Conservation (phyloP, 371 early-diverging fungal genomes). For the Rhizopus stolonifer region DNA sequence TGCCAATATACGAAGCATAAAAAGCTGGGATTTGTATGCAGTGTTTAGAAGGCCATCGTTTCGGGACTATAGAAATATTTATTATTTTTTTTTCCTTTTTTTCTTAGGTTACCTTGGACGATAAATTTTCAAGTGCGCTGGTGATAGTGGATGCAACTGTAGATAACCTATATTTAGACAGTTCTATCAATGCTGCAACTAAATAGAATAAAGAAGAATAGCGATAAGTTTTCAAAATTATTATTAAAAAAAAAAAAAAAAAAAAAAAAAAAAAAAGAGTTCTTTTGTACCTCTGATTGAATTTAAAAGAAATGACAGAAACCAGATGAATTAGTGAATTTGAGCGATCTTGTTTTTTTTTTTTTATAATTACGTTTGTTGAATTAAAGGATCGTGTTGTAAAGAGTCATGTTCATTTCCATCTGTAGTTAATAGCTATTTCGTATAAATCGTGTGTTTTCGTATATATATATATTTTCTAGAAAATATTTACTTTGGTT, state of each 20-base stretch:
- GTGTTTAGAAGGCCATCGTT: slow-evolving; percentile 49
- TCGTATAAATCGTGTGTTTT: background rate
- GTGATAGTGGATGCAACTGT: slow-evolving; percentile 47
- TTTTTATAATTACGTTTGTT: slow-evolving; percentile 40
- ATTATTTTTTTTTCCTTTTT: background rate
- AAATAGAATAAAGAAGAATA: background rate
- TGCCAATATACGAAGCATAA: slow-evolving; percentile 62
- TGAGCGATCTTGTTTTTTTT: background rate
- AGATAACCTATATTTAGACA: slow-evolving; percentile 54
- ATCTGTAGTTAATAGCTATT: slow-evolving; percentile 50
- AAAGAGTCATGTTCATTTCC: slow-evolving; percentile 49
- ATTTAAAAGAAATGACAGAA: slow-evolving; percentile 37
- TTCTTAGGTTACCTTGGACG: slow-evolving; percentile 42
- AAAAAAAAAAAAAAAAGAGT: slow-evolving; percentile 25
- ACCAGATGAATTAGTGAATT: slow-evolving; percentile 1
- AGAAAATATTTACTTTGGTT: slow-evolving; percentile 23
- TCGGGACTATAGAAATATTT: slow-evolving; percentile 5
- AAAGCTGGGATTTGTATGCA: slow-evolving; percentile 64
- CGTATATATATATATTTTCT: background rate
- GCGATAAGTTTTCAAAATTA: background rate
- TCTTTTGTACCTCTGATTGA: slow-evolving; percentile 43
- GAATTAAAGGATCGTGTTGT: slow-evolving; percentile 58
- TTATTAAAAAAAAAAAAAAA: slow-evolving; percentile 15
- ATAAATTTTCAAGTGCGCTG: slow-evolving; percentile 46
- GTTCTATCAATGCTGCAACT: slow-evolving; percentile 54